Conservation (phyloP, 1,284 basidiomycete species). For the Sporisorium graminicola region DNA sequence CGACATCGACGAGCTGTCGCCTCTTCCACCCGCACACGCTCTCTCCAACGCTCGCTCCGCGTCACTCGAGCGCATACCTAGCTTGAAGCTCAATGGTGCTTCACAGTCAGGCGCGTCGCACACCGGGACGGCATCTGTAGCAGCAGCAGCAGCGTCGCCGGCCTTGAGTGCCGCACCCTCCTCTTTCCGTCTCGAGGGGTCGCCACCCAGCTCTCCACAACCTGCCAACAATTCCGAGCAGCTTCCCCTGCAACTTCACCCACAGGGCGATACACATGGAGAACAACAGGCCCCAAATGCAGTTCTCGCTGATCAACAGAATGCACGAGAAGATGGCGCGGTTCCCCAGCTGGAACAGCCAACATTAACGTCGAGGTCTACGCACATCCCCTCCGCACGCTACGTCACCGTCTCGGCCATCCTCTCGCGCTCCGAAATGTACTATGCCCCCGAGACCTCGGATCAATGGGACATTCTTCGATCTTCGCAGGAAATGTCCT, state of each 20-base stretch:
- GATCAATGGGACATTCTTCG: conserved; percentile 37
- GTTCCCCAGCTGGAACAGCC: not conserved
- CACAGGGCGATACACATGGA: too few relatives aligned
- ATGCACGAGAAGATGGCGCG: not conserved
- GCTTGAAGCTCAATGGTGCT: conserved; percentile 14
- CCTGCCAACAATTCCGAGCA: not conserved
- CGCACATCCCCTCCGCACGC: conserved; percentile 25
- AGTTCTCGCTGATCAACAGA: not conserved
- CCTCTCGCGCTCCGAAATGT: conserved; percentile 58
- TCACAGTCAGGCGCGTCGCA: not conserved
- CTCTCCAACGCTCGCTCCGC: conserved; percentile 15
- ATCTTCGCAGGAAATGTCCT: conserved; percentile 10
- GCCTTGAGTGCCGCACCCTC: conserved; percentile 31
- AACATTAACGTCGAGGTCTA: not conserved
- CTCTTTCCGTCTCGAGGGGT: conserved; percentile 34
- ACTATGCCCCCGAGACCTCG: conserved; percentile 36
- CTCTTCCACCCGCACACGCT: conserved; percentile 38
- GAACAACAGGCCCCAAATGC: not conserved
- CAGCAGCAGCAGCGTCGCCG: conserved; percentile 13
- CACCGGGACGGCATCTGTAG: not conserved
- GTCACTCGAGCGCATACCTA: conserved; percentile 20
- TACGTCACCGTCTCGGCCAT: conserved; percentile 62
- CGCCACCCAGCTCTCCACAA: conserved; percentile 25
- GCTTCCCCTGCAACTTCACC: not conserved
- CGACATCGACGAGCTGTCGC: conserved; percentile 46